Evolutionary conservation across 305 asterid species (phyloP).

Genomic region (Fraxinus albicans): DNA sequence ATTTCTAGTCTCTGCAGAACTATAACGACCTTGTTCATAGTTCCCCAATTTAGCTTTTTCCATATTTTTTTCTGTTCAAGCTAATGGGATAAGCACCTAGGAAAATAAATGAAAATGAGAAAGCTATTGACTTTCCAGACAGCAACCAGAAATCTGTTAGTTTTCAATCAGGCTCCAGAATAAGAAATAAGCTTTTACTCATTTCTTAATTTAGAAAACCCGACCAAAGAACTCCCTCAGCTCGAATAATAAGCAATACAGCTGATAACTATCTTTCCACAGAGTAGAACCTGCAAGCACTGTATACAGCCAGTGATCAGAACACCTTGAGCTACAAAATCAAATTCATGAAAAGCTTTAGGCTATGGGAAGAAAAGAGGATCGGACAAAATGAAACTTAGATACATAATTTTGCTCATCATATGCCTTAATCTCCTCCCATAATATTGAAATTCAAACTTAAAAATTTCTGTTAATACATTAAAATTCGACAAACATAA

Average conservation of each 20-base stretch:
- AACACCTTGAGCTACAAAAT: conserved; percentile 10
- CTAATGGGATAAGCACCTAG: conserved; percentile 15
- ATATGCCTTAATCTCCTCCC: background rate
- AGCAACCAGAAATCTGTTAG: conserved; percentile 17
- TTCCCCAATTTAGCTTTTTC: conserved; percentile 51
- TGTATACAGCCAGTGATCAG: conserved; percentile 25
- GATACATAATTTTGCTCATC: background rate
- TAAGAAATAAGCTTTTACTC: conserved; percentile 37
- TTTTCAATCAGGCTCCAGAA: conserved; percentile 49
- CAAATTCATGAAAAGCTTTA: background rate
- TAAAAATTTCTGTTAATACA: background rate
- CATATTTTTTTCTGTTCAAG: conserved; percentile 40
- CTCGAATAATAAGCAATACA: conserved; percentile 14
- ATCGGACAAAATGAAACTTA: background rate
- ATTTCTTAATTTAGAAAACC: conserved; percentile 30
- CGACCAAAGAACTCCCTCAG: conserved; percentile 29
- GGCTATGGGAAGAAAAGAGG: background rate
- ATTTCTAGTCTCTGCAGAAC: conserved; percentile 51
- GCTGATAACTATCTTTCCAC: conserved; percentile 20
- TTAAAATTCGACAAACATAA: background rate
- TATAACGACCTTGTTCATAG: conserved; percentile 52
- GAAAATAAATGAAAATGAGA: conserved; percentile 11
- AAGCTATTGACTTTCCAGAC: conserved; percentile 10
- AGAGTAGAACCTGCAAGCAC: conserved; percentile 32
- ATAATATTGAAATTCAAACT: background rate